Evolutionary conservation across 2,329 filamentous ascomycete species (phyloP), one percentile per base, ranked within the genome.

Genomic region (Aspergillus proliferans): DNA sequence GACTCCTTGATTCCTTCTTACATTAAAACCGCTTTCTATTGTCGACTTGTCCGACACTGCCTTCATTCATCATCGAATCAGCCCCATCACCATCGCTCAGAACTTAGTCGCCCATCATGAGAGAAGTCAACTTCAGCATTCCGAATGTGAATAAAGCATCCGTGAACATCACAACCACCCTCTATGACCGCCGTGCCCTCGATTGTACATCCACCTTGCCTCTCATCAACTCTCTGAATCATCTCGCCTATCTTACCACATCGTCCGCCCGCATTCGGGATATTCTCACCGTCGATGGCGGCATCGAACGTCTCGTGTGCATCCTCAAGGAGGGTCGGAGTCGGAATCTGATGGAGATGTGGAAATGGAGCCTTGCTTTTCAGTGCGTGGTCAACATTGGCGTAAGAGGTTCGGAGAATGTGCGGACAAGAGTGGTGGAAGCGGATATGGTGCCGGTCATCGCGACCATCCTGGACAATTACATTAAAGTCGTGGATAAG

Each of bases 341-440:
- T 74, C 94, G 91, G 72, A 92, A 98, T 69, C 86, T 96, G 84
- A 96, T 97, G 92, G 92, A 96, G 70, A 95, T 95, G 88, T 98
- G 93, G 93, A 97, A 97, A 73, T 98, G 93, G 93, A 98, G 96
- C 66, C 80, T 98, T 54, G 93, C 93, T 47, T 98, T 98, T 70
- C 93, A 97, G 72, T 98, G 93, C 70, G 91, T 97, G 56, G 93
- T 98, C 67, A 98, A 98, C 71, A 97, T 98, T 65, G 93, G 93
- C 49, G 92, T 98, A 52, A 83, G 93, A 59, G 93, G 93, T 52
- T 96, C 93, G 10, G 93, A 98, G 74, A 85, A 83, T 58, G 93
- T 98, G 51, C 83, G 93, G 59, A 97, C 93, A 50, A 82, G 93
- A 57, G 92, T 98, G 2, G 93, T 98, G 46, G 93, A 98, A 73